A percentile compares a stretch with the other conserved stretches of the same genome.
Conservation (phyloP, 1,139 yeast genomes). For the Kazachstania sp. region DNA sequence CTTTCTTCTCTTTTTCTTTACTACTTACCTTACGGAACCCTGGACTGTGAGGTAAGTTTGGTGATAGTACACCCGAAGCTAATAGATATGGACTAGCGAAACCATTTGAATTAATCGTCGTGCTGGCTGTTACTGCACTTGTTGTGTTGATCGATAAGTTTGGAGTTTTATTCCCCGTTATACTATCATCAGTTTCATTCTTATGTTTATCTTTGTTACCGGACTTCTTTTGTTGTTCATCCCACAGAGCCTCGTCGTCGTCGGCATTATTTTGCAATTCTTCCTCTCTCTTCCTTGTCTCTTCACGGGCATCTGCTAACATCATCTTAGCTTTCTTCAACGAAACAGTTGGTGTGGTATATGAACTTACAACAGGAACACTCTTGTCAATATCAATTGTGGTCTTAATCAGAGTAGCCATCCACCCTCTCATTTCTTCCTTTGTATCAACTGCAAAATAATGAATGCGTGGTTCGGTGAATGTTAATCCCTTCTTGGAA, state of each 20-base stretch:
- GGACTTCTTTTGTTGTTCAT: conserved; percentile 15
- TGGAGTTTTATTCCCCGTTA: conserved; percentile 11
- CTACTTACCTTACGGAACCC: conserved; percentile 5
- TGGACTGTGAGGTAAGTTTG: conserved; percentile 11
- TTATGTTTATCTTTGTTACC: conserved; percentile 1
- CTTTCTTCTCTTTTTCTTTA: conserved; percentile 5
- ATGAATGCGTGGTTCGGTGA: conserved; percentile 93
- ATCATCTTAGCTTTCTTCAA: conserved; percentile 79
- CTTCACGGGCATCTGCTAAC: conserved; percentile 72
- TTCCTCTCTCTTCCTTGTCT: conserved; percentile 54
- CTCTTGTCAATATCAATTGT: conserved; percentile 93
- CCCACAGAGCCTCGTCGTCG: conserved; percentile 23
- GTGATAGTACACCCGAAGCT: conserved; percentile 23
- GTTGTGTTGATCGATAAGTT: conserved; percentile 13
- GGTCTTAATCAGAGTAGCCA: conserved; percentile 89
- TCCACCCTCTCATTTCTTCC: conserved; percentile 93
- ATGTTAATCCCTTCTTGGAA: conserved; percentile 84
- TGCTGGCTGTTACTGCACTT: conserved; percentile 12
- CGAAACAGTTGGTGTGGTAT: conserved; percentile 89
- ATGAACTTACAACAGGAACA: conserved; percentile 89
- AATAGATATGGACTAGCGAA: conserved; percentile 20
- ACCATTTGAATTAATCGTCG: conserved; percentile 17
- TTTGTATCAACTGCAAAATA: conserved; percentile 89
- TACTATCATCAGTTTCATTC: background rate
- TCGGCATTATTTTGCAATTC: conserved; percentile 23